Percentiles rank a stretch among this genome's conserved stretches.
Conservation (phyloP, 83 land plant species). For the Picea abies region DNA sequence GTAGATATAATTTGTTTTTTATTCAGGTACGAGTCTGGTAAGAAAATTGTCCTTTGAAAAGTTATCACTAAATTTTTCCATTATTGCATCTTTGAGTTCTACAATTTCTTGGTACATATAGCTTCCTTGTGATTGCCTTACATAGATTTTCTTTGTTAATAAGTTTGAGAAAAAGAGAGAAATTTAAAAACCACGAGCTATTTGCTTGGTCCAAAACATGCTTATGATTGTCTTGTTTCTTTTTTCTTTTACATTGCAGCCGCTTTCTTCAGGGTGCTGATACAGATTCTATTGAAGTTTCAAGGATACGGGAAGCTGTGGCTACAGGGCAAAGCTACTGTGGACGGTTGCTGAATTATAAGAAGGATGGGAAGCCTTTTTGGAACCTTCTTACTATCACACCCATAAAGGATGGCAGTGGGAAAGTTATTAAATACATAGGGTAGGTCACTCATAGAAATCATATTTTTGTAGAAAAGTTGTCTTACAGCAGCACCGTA, state of each 20-base stretch:
- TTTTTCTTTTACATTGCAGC: conserved; percentile 42
- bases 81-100: no score
- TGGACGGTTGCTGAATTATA: conserved; percentile 93
- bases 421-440: conserved; percentile 82
- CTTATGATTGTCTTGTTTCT: not conserved
- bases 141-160: no score
- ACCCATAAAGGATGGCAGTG: conserved; percentile 86
- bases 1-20: no score
- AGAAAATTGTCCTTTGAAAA: no score
- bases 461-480: not conserved
- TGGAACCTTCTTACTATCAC: conserved; percentile 97
- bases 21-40: no score
- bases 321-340: conserved; percentile 75
- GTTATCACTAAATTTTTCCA: no score
- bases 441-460: conserved; percentile 51
- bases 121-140: no score
- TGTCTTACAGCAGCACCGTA: not conserved
- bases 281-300: conserved; percentile 79
- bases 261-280: conserved; percentile 95
- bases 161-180: no score
- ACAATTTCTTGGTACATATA: no score
- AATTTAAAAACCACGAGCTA: not conserved
- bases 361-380: conserved; percentile 93
- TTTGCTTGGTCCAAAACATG: not conserved
- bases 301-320: conserved; percentile 68